These are phyloP conservation scores for Delphinella strobiligena DNA, from an alignment of 2,329 filamentous ascomycete species.

Conservation along the genomic window DNA sequence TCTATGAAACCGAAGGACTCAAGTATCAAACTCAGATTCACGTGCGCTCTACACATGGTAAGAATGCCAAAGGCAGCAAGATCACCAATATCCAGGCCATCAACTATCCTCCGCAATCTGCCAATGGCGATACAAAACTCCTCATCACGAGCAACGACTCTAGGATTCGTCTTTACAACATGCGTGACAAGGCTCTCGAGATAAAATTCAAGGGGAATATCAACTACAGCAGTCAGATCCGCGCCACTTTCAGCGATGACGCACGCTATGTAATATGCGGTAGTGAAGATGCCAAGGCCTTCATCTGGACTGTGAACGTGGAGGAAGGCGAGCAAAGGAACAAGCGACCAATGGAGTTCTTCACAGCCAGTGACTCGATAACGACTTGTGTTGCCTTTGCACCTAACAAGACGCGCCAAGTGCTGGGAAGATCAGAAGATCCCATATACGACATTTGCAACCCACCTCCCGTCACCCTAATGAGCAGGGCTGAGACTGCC, in stretches of 20 bases:
- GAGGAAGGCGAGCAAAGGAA: slow-evolving; percentile 56
- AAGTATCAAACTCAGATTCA: slow-evolving; percentile 78
- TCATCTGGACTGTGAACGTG: slow-evolving; percentile 68
- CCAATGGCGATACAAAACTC: slow-evolving; percentile 61
- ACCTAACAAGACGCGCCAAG: slow-evolving; percentile 62
- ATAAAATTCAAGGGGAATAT: slow-evolving; percentile 86
- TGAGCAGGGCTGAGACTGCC: slow-evolving; percentile 57
- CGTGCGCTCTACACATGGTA: slow-evolving; percentile 82
- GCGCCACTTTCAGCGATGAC: slow-evolving; percentile 79
- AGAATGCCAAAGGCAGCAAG: slow-evolving; percentile 92
- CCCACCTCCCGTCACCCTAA: slow-evolving; percentile 73
- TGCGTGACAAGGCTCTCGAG: slow-evolving; percentile 73
- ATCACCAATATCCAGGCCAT: slow-evolving; percentile 87
- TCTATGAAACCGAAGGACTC: slow-evolving; percentile 86
- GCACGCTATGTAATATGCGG: slow-evolving; percentile 79
- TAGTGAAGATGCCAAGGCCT: slow-evolving; percentile 80
- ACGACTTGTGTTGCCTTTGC: slow-evolving; percentile 85
- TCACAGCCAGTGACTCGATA: slow-evolving; percentile 79
- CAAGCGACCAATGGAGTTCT: slow-evolving; percentile 74
- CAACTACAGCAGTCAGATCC: slow-evolving; percentile 82
- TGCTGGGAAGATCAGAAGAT: slow-evolving; percentile 72
- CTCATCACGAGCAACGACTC: slow-evolving; percentile 94
- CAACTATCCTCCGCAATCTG: slow-evolving; percentile 42
- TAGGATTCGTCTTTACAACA: slow-evolving; percentile 75
- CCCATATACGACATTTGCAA: slow-evolving; percentile 96